Base-by-base conservation (phyloP, 108 stramenopile species). In the Cyclotella cryptica region DNA sequence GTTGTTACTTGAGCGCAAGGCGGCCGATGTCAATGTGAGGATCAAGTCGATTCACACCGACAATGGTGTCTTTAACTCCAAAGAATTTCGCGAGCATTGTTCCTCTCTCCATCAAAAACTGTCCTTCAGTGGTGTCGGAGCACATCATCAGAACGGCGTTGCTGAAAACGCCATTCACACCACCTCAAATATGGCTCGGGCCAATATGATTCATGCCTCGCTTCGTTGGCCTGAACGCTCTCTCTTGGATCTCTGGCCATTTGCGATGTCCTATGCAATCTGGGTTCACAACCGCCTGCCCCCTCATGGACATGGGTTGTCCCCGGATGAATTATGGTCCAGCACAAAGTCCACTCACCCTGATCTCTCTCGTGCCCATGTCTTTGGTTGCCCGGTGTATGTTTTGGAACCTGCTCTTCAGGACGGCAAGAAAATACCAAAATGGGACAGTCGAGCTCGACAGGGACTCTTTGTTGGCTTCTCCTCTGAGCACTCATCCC, bases 211-310 rank as follows among this genome's bases (percentile, higher is more conserved):
- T 27, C 89, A 89, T 69, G 44, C 60, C 29, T 13, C 35, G 7
- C 49, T 87, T 9, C 82, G 78, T 53, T 87, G 86, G 86, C 86
- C 88, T 27, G 62, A 83, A 0, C 44, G 72, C 19, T 40, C 61
- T 30, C 10, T 29, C 15, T 47, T 66, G 3, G 39, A 80, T 15
- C 59, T 89, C 0, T 89, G 88, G 88, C 84, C 86, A 0, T 73
- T 80, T 42, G 86, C 86, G 18, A 26, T 89, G 22, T 53, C 68
- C 14, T 72, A 89, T 80, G 81, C 88, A 18, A 64, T 51, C 24
- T 86, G 59, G 30, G 27, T 89, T 0, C 68, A 60, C 35, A 87
- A 89, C 17, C 58, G 58, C 27, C 27, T 59, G 44, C 44, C 44
- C 11, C 58, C 58, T 29, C 24, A 29, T 10, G 58, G 28, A 11